Evolutionary conservation across 108 stramenopile genomes (phyloP).

Genomic region (Fragilariopsis cylindrus): DNA sequence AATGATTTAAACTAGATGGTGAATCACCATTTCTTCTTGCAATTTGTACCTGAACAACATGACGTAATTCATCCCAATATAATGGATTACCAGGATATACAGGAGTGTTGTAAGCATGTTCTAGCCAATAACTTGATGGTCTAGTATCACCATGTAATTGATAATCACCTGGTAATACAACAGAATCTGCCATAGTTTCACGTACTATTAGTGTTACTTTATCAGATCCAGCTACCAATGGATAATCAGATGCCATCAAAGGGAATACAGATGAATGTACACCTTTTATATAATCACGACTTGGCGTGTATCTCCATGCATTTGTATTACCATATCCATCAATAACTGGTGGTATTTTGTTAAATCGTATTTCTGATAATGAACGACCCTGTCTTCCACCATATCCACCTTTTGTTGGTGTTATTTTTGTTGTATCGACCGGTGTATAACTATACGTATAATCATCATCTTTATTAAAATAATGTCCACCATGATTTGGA

Average conservation of each 20-base stretch:
- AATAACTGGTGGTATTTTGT: conserved; percentile 12
- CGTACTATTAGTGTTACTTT: neutral
- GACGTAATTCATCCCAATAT: conserved; percentile 28
- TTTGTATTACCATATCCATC: neutral
- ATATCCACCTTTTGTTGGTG: conserved; percentile 6
- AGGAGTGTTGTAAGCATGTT: neutral
- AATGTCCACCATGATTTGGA: too few relatives aligned
- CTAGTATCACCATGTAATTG: conserved; percentile 1
- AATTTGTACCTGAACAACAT: conserved; percentile 21
- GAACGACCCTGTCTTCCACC: conserved; percentile 2
- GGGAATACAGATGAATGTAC: conserved; percentile 18
- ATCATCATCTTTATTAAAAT: neutral
- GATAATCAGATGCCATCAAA: conserved; percentile 15
- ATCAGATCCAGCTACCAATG: neutral
- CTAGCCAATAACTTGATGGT: neutral
- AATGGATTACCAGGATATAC: neutral
- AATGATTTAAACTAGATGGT: neutral
- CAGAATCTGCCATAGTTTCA: conserved; percentile 25
- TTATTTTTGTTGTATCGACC: neutral
- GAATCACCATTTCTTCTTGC: neutral
- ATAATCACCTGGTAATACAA: conserved; percentile 5
- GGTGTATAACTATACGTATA: conserved; percentile 3
- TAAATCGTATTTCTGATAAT: conserved; percentile 2
- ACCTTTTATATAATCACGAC: conserved; percentile 7
- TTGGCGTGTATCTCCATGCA: conserved; percentile 6